Evolutionary conservation across 257 asterid genomes (phyloP).

Genomic region (Penstemon barbatus): DNA sequence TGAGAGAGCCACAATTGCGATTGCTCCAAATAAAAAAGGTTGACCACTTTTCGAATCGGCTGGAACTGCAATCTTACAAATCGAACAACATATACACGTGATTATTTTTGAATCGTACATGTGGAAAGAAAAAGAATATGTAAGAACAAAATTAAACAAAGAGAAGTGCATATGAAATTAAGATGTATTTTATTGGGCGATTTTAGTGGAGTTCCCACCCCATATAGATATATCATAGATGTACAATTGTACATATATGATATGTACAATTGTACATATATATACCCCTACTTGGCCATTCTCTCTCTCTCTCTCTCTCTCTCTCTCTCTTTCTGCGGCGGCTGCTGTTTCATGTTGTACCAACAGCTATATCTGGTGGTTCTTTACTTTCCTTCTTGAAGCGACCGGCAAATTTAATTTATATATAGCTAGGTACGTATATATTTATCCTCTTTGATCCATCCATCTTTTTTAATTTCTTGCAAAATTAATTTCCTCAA

Average conservation of each 20-base stretch:
- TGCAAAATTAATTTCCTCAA: not conserved
- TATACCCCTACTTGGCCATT: slow-evolving; percentile 21
- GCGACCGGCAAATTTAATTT: not conserved
- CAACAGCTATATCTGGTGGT: slow-evolving; percentile 33
- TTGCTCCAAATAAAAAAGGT: no score
- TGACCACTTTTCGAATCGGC: no score
- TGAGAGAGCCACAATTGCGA: no score
- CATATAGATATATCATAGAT: not conserved
- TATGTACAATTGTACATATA: not conserved
- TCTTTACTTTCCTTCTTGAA: slow-evolving; percentile 25
- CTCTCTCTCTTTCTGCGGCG: slow-evolving; percentile 17
- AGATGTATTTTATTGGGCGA: slow-evolving; percentile 39
- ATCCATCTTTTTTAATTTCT: not conserved
- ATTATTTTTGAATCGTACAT: no score
- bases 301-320: slow-evolving; percentile 24
- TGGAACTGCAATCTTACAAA: no score
- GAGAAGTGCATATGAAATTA: slow-evolving; percentile 36
- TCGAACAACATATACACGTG: no score
- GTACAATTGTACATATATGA: slow-evolving; percentile 5
- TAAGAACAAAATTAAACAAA: not conserved
- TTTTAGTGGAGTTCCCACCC: slow-evolving; percentile 34
- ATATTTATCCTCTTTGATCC: not conserved
- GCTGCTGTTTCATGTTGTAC: slow-evolving; percentile 39
- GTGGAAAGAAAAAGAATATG: no score
- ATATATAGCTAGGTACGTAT: no score